Percentiles rank a stretch among this genome's conserved stretches.
These are phyloP conservation scores for Eucalyptus lansdowneana DNA, from an alignment of 345 rosid genomes.

Conservation along the genomic window DNA sequence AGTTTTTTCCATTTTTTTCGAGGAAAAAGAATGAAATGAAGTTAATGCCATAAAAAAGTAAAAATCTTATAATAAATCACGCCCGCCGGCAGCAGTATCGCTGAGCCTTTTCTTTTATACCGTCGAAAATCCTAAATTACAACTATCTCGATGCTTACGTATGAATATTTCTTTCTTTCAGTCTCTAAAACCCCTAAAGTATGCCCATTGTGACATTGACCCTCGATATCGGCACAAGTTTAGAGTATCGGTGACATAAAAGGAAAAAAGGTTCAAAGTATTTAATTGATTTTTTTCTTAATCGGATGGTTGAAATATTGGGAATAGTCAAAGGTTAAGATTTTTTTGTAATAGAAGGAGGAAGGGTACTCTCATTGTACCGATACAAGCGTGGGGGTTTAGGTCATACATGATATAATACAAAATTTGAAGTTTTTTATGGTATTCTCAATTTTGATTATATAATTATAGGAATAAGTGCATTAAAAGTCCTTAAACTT, in stretches of 20 bases:
- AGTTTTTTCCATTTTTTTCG: background rate
- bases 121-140: too few species aligned
- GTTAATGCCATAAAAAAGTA: background rate
- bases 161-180: too few species aligned
- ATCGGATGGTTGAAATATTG: background rate
- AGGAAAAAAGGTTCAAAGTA: background rate
- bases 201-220: too few species aligned
- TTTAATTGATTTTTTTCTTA: too few species aligned
- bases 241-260: background rate
- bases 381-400: background rate
- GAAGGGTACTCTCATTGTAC: background rate
- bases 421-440: rapidly evolving
- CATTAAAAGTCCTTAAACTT: too few species aligned
- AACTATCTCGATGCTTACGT: too few species aligned
- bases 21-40: background rate
- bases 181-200: background rate
- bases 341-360: background rate
- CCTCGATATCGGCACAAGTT: background rate
- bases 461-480: too few species aligned
- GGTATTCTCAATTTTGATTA: background rate
- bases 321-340: background rate
- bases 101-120: too few species aligned
- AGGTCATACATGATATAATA: background rate
- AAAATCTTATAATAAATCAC: too few species aligned
- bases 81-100: background rate